Evolutionary conservation across 1,284 basidiomycete species (phyloP).

Genomic region (Malassezia equina): DNA sequence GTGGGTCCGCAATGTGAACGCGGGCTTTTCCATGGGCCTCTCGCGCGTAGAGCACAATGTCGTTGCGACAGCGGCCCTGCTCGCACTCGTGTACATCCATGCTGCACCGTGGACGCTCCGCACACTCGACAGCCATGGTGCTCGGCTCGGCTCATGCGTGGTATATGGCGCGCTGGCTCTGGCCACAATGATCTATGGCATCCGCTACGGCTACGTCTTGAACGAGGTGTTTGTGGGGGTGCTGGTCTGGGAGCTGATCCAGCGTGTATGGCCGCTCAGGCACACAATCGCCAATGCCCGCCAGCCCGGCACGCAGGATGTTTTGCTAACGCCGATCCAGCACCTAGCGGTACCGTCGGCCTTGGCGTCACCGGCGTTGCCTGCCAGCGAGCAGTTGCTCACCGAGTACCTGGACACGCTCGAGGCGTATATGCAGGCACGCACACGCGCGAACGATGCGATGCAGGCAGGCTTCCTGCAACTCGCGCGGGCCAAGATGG

Average conservation of each 20-base stretch:
- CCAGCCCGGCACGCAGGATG: neutral
- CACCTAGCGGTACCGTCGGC: neutral
- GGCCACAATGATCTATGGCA: slow-evolving; percentile 23
- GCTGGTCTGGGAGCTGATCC: slow-evolving; percentile 13
- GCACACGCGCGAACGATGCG: neutral
- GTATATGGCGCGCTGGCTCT: slow-evolving; percentile 20
- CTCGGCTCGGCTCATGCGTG: neutral
- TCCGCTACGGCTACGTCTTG: slow-evolving; percentile 24
- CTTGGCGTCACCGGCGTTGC: neutral
- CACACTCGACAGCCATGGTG: neutral
- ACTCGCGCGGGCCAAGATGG: slow-evolving; percentile 29
- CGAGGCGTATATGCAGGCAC: slow-evolving; percentile 21
- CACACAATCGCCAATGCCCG: neutral
- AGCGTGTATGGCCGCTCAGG: slow-evolving; percentile 3
- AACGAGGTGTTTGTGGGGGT: slow-evolving; percentile 23
- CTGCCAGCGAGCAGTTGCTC: slow-evolving; percentile 14
- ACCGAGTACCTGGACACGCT: slow-evolving; percentile 25
- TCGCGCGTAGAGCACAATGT: slow-evolving; percentile 59
- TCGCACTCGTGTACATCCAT: slow-evolving; percentile 52
- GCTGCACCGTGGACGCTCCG: neutral
- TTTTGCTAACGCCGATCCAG: neutral
- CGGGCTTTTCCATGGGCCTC: slow-evolving; percentile 26
- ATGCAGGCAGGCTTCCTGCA: slow-evolving; percentile 21
- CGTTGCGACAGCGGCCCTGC: slow-evolving; percentile 58
- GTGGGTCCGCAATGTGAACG: slow-evolving; percentile 66